phyloP scores from a whole-genome alignment of 2,329 filamentous ascomycete species.

The Xylaria sp. region DNA sequence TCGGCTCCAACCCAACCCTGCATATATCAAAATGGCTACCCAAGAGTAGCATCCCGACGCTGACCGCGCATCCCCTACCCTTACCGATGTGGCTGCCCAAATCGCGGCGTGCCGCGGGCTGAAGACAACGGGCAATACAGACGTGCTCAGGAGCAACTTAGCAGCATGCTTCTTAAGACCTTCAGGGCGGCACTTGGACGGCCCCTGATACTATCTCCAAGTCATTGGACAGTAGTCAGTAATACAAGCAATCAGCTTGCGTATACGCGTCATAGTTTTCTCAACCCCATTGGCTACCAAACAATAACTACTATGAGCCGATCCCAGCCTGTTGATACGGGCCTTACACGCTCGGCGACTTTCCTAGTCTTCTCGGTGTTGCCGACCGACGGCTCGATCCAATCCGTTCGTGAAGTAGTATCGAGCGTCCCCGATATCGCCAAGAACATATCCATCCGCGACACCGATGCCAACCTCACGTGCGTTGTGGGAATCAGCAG shows the following conservation, averaged over 20 bases:
- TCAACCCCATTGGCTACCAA: slow-evolving; percentile 22
- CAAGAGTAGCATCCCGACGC: slow-evolving; percentile 28
- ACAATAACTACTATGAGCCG: slow-evolving; percentile 26
- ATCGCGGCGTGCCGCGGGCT: slow-evolving; percentile 1
- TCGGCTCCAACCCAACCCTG: slow-evolving; percentile 1
- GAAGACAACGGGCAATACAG: neutral
- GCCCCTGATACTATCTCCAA: neutral
- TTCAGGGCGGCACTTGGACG: slow-evolving; percentile 11
- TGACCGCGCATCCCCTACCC: slow-evolving; percentile 14
- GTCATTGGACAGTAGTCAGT: slow-evolving; percentile 6
- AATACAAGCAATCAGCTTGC: slow-evolving; percentile 8
- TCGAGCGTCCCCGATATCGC: slow-evolving; percentile 57
- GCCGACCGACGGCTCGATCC: slow-evolving; percentile 18
- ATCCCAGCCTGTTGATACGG: slow-evolving; percentile 30
- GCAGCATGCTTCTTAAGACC: slow-evolving; percentile 27
- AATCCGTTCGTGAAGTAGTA: slow-evolving; percentile 43
- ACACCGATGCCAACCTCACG: slow-evolving; percentile 58
- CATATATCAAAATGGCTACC: neutral
- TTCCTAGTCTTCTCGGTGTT: slow-evolving; percentile 33
- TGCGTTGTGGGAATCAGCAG: slow-evolving; percentile 67
- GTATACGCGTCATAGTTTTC: neutral
- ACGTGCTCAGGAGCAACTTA: neutral
- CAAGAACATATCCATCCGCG: slow-evolving; percentile 65
- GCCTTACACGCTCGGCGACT: slow-evolving; percentile 31
- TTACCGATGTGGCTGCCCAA: neutral